phyloP scores from a whole-genome alignment of 345 rosid species.

The Gossypium thurberi region DNA sequence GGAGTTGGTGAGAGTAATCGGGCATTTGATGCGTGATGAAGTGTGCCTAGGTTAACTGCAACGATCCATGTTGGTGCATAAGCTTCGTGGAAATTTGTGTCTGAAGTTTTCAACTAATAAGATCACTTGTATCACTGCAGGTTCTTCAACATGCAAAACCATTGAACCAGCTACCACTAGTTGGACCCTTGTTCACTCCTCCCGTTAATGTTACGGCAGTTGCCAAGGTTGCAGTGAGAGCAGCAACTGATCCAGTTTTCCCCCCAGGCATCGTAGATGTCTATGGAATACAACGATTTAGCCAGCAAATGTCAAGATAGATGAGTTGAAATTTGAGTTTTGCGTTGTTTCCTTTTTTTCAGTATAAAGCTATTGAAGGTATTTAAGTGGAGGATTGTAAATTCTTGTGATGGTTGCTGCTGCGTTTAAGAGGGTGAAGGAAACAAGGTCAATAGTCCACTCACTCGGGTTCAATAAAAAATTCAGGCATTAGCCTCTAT shows the following conservation, averaged over 20 bases:
- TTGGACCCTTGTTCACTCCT: constrained; percentile 53
- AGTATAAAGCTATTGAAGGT: not conserved
- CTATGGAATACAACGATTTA: constrained; percentile 36
- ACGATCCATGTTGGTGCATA: not conserved
- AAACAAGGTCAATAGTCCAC: not conserved
- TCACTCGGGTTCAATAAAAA: constrained; percentile 2
- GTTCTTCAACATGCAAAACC: constrained; percentile 45
- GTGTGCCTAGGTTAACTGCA: not conserved
- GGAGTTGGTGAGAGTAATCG: not conserved
- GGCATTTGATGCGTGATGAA: not conserved
- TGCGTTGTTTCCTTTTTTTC: not conserved
- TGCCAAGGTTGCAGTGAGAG: constrained; percentile 52
- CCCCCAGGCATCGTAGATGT: constrained; percentile 51
- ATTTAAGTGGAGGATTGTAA: not conserved
- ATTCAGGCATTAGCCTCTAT: not conserved
- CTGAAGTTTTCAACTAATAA: not conserved
- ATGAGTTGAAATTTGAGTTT: constrained; percentile 6
- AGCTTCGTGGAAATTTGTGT: not conserved
- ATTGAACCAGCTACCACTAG: constrained; percentile 29
- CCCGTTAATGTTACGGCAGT: constrained; percentile 48
- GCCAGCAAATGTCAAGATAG: constrained; percentile 26
- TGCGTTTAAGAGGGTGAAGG: not conserved
- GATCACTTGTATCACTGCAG: constrained; percentile 25
- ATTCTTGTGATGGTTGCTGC: constrained; percentile 1
- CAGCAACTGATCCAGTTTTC: constrained; percentile 41